Percentiles rank a stretch among this genome's conserved stretches.
Evolutionary conservation across 1,284 basidiomycete genomes (phyloP).

Genomic region (Heterobasidion occidentale): DNA sequence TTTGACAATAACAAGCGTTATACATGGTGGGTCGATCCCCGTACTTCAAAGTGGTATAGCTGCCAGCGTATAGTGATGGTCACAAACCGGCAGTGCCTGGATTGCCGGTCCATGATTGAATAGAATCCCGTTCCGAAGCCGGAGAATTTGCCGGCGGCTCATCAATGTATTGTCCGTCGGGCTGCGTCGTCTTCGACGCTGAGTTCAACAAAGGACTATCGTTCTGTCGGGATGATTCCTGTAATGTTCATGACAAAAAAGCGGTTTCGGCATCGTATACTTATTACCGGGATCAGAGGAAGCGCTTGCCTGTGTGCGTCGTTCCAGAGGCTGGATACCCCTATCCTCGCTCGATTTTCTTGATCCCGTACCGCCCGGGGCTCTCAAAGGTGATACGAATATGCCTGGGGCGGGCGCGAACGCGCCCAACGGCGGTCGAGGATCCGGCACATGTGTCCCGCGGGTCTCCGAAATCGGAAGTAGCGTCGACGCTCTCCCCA

Average conservation of each 20-base stretch:
- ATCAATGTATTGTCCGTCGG: neutral
- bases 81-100: neutral
- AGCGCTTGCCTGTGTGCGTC: neutral
- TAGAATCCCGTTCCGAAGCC: neutral
- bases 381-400: slow-evolving; percentile 38
- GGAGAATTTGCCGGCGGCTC: neutral
- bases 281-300: too few species aligned
- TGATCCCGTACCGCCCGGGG: neutral
- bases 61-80: neutral
- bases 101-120: neutral
- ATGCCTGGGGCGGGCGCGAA: slow-evolving; percentile 38
- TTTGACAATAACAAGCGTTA: too few species aligned
- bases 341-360: neutral
- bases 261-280: too few species aligned
- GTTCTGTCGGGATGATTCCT: neutral
- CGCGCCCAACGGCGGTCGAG: neutral
- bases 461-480: neutral
- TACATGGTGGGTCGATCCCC: neutral
- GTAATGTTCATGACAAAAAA: too few species aligned
- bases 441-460: neutral
- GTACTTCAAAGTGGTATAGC: neutral
- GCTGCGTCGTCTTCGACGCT: neutral
- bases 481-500: neutral
- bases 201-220: neutral
- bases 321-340: neutral